Base-by-base conservation (phyloP, 1,284 basidiomycete genomes). In the Apiotrichum mycotoxinovorans region DNA sequence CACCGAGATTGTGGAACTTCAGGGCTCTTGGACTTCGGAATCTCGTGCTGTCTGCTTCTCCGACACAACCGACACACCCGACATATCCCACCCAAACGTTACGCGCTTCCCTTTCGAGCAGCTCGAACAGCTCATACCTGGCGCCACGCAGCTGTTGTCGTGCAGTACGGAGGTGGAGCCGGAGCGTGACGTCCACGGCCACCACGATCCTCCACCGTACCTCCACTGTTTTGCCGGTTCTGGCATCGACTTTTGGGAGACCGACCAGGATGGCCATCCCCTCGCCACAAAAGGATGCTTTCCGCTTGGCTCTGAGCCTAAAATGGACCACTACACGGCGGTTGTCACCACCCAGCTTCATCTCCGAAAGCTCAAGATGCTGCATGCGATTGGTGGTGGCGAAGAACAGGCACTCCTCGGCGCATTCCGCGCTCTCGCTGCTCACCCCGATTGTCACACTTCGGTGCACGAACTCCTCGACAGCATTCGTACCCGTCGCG, bases 1-100 rank as follows among this genome's bases (percentile, higher is more conserved):
- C 22, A 23, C 55, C 9, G 55, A 56, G 35, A 46, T 56, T 22
- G 30, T 56, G 27, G 55, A 56, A 30, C 50, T 56, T 9, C 55
- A 56, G 38, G 35, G 44, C 17, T 51, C 50, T 17, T 56, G 55
- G 55, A 26, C 35, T 5, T 51, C 49, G 0, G 49, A 46, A n/a
- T n/a, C n/a, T n/a, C n/a, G n/a, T n/a, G n/a, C n/a, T n/a, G n/a
- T n/a, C n/a, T n/a, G n/a, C n/a, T n/a, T n/a, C n/a, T n/a, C n/a
- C n/a, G n/a, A n/a, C n/a, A n/a, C n/a, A 18, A 38, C 35, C 4
- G 42, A 43, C 27, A 25, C 17, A 15, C 49, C 51, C 3, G 35
- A 15, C 4, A 27, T 51, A 11, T 41, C 30, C 3, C 3, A 7
- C 11, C 3, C 14, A 3, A 5, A 26, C 35, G 37, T 41, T 20